These are phyloP conservation scores for Omphalotus guepiniiformis DNA, from an alignment of 768 basidiomycete species.

Conservation along the genomic window DNA sequence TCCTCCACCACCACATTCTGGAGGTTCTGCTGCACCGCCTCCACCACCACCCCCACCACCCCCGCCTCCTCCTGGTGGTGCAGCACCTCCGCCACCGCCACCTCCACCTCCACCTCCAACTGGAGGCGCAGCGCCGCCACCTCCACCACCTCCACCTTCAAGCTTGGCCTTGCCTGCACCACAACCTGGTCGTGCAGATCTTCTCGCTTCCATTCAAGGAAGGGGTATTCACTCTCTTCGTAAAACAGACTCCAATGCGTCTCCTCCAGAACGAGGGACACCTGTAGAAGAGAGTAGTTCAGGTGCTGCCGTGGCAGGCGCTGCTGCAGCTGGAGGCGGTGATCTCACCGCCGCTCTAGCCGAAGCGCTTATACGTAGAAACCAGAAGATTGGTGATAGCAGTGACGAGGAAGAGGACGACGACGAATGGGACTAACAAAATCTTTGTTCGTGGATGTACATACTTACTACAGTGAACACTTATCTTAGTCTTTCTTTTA, in stretches of 20 bases:
- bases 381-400: slow-evolving; percentile 84
- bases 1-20: slow-evolving; percentile 21
- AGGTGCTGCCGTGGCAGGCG: slow-evolving; percentile 28
- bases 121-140: slow-evolving; percentile 28
- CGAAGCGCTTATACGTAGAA: slow-evolving; percentile 75
- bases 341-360: slow-evolving; percentile 83
- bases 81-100: slow-evolving; percentile 34
- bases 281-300: slow-evolving; percentile 33
- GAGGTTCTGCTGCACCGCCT: slow-evolving; percentile 24
- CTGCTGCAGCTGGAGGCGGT: slow-evolving; percentile 47
- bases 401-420: slow-evolving; percentile 77
- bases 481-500: too few relatives aligned
- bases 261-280: slow-evolving; percentile 30
- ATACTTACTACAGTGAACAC: too few relatives aligned
- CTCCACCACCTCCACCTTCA: slow-evolving; percentile 38
- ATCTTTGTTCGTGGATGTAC: too few relatives aligned
- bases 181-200: slow-evolving; percentile 56
- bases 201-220: slow-evolving; percentile 81
- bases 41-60: slow-evolving; percentile 44
- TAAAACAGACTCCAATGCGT: slow-evolving; percentile 45
- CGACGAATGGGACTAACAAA: slow-evolving; percentile 54
- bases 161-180: slow-evolving; percentile 39
- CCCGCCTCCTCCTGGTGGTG: slow-evolving; percentile 18
- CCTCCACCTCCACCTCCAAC: slow-evolving; percentile 45
- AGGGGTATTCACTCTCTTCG: slow-evolving; percentile 68